phyloP scores from a whole-genome alignment of 176 grass and related monocot species.

The Zea luxurians region DNA sequence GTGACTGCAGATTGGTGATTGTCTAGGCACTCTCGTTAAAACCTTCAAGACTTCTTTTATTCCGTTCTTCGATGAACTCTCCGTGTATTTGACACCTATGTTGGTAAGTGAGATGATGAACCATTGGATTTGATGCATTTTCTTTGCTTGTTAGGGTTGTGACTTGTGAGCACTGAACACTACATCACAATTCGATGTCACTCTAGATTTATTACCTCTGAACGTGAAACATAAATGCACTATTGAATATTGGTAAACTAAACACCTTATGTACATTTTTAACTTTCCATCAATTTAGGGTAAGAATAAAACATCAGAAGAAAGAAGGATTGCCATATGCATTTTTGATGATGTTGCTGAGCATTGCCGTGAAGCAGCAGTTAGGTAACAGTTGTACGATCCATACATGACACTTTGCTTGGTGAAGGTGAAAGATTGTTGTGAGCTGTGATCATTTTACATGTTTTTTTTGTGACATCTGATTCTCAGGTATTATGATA shows the following conservation, averaged over 20 bases:
- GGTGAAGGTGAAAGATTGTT: background rate
- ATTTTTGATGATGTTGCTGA: conserved; percentile 87
- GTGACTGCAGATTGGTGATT: conserved; percentile 63
- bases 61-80: conserved; percentile 77
- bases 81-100: conserved; percentile 70
- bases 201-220: background rate
- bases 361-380: conserved; percentile 72
- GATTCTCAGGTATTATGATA: conserved; percentile 64
- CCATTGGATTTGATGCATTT: conserved; percentile 1
- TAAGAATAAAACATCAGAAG: conserved; percentile 69
- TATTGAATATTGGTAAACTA: background rate
- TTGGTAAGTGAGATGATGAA: conserved; percentile 55
- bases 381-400: conserved; percentile 50
- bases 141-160: conserved; percentile 8
- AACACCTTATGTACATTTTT: background rate
- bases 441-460: background rate
- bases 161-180: background rate
- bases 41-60: conserved; percentile 73
- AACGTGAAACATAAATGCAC: background rate
- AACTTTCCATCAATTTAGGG: conserved; percentile 46
- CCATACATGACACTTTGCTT: background rate
- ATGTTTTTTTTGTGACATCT: conserved; percentile 33
- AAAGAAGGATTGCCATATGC: conserved; percentile 74
- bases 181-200: conserved; percentile 5
- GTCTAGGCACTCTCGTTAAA: conserved; percentile 73